Conservation (phyloP, 805 yeast species). For the Torulaspora microellipsoides region DNA sequence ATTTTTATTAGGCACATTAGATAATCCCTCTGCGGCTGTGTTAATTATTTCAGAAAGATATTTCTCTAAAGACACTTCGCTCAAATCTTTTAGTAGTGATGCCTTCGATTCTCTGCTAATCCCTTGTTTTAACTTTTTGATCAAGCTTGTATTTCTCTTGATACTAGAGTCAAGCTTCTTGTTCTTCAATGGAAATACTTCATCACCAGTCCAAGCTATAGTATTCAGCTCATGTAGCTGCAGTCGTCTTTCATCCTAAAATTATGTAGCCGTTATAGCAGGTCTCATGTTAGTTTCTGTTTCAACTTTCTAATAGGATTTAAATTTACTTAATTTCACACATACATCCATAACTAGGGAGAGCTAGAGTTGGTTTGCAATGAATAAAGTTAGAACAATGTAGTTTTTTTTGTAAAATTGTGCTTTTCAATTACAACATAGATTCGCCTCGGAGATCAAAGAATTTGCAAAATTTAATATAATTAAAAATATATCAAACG, state of each 20-base stretch:
- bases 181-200: conserved; percentile 25
- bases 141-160: conserved; percentile 77
- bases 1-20: conserved; percentile 42
- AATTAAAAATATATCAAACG: no score
- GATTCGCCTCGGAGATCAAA: no score
- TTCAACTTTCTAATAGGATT: neutral
- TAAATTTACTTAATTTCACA: neutral
- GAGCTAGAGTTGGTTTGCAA: no score
- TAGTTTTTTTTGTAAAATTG: no score
- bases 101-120: conserved; percentile 48
- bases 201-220: conserved; percentile 52
- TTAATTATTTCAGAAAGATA: conserved; percentile 66
- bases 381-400: no score
- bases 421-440: no score
- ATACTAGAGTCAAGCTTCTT: conserved; percentile 63
- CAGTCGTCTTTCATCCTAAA: conserved; percentile 22
- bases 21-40: conserved; percentile 58
- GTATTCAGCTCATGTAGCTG: conserved; percentile 40
- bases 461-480: no score
- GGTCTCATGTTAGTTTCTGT: conserved; percentile 3
- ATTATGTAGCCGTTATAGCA: neutral
- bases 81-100: conserved; percentile 55
- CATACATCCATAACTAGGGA: conserved; percentile 14
- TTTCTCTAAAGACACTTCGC: conserved; percentile 60
- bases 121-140: conserved; percentile 59